Evolutionary conservation across 73 alveolate genomes (phyloP), one percentile per base, ranked within the genome.

Genomic region (Paramecium caudatum): DNA sequence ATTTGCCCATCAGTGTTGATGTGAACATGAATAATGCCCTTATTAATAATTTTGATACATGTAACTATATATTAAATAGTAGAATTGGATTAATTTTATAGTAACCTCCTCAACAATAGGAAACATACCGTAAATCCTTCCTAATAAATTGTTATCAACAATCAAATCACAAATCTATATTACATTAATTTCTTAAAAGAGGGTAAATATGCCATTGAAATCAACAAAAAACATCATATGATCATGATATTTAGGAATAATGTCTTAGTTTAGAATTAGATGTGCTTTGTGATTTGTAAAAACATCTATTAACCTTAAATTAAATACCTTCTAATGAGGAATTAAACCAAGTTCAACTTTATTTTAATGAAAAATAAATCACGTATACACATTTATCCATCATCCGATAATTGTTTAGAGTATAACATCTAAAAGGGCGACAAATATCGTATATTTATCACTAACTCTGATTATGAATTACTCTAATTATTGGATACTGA

Each of bases 1-100:
- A 74, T 45, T 74, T 74, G 7, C 88, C 88, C 2, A 74, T 74
- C 5, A 74, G 88, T 74, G 88, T 74, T 9, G 88, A 74, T 45
- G 88, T 23, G 0, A 19, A 74, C 16, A 37, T 74, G 65, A 74
- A 74, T 74, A 74, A 74, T 23, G 15, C 43, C 16, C 12, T 74
- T 0, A 41, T 74, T 3, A 74, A 45, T 74, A 43, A 19, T 74
- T 27, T 45, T 21, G 65, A 74, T 74, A 16, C 27, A 65, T 30
- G 10, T 41, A 41, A 41, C 6, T 41, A 7, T 41, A 41, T 41
- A 7, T 7, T 41, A 10, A 41, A 7, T 41, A 41, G 6, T 41
- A 41, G 49, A 36, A 65, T 43, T 74, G 19, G 88, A 74, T 16
- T 41, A 15, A 43, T 74, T 74, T 74, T 74, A 41, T 39, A 34